phyloP scores from a whole-genome alignment of 768 basidiomycete species.

The Tricholoma terreum region DNA sequence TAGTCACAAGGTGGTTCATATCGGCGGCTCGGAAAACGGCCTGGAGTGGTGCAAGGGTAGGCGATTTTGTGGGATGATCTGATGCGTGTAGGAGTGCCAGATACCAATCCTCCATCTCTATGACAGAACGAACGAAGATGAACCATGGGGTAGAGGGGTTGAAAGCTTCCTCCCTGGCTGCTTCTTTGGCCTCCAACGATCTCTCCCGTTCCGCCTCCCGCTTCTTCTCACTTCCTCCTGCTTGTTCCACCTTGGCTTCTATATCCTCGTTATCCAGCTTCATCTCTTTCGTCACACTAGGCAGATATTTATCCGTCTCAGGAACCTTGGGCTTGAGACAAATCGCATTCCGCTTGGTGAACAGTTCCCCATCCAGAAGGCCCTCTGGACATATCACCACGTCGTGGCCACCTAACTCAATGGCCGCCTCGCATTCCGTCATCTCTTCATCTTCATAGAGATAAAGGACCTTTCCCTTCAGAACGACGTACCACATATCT shows the following conservation, averaged over 20 bases:
- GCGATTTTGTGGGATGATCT: conserved; percentile 56
- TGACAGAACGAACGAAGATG: conserved; percentile 83
- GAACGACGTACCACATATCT: conserved; percentile 89
- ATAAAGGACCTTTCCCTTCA: conserved; percentile 90
- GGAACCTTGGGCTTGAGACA: conserved; percentile 57
- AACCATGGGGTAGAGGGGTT: conserved; percentile 77
- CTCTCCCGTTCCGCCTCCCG: conserved; percentile 38
- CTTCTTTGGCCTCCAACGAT: conserved; percentile 41
- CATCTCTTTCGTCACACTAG: conserved; percentile 56
- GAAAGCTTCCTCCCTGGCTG: conserved; percentile 48
- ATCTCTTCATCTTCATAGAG: conserved; percentile 92
- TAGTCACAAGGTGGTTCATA: conserved; percentile 80
- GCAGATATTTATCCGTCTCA: conserved; percentile 34
- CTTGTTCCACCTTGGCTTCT: conserved; percentile 29
- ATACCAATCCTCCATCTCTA: conserved; percentile 99
- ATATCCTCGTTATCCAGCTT: conserved; percentile 31
- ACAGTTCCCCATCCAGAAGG: conserved; percentile 84
- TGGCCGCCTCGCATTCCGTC: conserved; percentile 87
- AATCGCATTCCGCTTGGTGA: conserved; percentile 86
- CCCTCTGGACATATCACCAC: conserved; percentile 75
- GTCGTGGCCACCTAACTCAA: conserved; percentile 78
- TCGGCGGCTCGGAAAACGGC: conserved; percentile 70
- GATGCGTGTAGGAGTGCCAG: conserved; percentile 75
- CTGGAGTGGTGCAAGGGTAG: conserved; percentile 57
- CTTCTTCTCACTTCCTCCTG: conserved; percentile 23